Conservation (phyloP, 306 rosid genomes). For the Carpinus fangiana region DNA sequence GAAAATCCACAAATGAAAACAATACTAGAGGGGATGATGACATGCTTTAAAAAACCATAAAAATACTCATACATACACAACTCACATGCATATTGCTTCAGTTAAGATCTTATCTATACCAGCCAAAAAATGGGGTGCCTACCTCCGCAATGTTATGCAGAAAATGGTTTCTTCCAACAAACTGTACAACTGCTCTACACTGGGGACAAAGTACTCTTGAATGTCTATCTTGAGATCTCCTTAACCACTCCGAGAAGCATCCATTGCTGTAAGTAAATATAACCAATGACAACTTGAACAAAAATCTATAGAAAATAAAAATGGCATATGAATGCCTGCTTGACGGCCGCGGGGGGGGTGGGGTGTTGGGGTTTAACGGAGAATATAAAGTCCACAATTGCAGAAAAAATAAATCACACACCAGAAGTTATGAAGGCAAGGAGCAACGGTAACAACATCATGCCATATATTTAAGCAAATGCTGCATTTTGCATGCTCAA, state of each 20-base stretch:
- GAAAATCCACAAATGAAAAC: conserved; percentile 14
- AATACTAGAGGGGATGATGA: conserved; percentile 6
- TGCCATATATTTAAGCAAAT: conserved; percentile 94
- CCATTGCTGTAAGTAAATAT: conserved; percentile 72
- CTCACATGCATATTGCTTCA: neutral
- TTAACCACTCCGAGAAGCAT: conserved; percentile 95
- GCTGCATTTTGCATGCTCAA: conserved; percentile 88
- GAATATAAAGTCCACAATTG: neutral
- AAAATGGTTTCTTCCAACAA: conserved; percentile 89
- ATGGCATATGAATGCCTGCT: neutral
- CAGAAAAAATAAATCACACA: conserved; percentile 30
- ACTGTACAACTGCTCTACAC: conserved; percentile 83
- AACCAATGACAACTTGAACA: conserved; percentile 25
- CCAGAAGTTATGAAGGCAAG: conserved; percentile 96
- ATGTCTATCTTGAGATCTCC: conserved; percentile 67
- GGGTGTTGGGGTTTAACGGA: too few species aligned
- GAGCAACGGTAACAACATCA: conserved; percentile 85
- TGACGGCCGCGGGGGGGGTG: neutral
- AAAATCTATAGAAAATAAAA: conserved; percentile 28
- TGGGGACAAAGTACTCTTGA: conserved; percentile 86
- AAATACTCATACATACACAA: neutral
- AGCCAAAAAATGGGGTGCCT: conserved; percentile 2
- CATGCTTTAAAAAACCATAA: neutral
- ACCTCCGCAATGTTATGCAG: conserved; percentile 68
- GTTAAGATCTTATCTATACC: conserved; percentile 15